Evolutionary conservation across 768 basidiomycete species (phyloP), one percentile per base, ranked within the genome.

Genomic region (Suillus bovinus): DNA sequence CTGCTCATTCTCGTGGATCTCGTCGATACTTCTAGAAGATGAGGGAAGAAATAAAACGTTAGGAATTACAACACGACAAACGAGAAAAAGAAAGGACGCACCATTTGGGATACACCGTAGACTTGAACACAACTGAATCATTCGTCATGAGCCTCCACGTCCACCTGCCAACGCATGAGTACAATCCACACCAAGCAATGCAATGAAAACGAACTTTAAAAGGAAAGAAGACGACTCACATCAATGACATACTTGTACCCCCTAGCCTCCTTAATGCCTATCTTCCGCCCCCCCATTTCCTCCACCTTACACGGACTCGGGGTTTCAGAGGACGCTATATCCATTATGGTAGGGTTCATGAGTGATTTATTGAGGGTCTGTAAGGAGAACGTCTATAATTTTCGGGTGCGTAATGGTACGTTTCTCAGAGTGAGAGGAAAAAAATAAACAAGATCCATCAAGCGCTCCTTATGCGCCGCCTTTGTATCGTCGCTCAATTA

Each of bases 61-160:
- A 42, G 2, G 16, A 17, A 39, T 17, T 31, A 31, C 6, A 39
- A 7, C 7, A 42, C 36, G 14, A 46, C 6, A 31, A 31, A 31
- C 3, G 31, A 31, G 6, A 31, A 31, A 36, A 41, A 16, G 17
- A 6, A 39, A 16, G 14, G 20, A 59, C 56, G 14, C 69, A 84
- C 88, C 88, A 88, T 76, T 88, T 87, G 1, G 86, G 86, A 70
- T 86, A 87, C 62, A 87, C 80, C 1, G 86, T 88, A 41, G 84
- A 79, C 67, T 88, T 87, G 76, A 89, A 81, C 3, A 88, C 79
- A 3, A 86, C 70, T 3, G 86, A 78, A 36, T 85, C 84, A 13
- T 82, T 79, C 1, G 82, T 83, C 16, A 88, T 78, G 6, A 88
- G 74, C 8, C 85, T 75, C 64, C 85, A 82, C 83, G 62, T 84